Base-by-base conservation (phyloP, 1,284 basidiomycete species). In the Kwoniella shivajii region DNA sequence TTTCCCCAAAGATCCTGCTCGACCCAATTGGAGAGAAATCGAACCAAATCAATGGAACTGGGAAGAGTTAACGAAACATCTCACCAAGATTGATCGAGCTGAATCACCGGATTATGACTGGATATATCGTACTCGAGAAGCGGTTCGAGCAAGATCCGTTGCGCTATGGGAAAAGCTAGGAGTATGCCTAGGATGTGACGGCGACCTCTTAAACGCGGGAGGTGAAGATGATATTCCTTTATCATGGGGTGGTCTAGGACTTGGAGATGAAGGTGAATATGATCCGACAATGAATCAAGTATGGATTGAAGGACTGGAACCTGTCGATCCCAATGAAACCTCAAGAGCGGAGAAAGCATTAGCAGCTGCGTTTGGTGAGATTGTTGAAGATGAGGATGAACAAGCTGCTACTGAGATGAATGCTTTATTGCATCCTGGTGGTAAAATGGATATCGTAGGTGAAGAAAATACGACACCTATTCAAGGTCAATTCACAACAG, bases 91-190 rank as follows among this genome's bases (percentile, higher is more conserved):
- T 5, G 46, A 61, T 38, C 60, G 77, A 13, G 31, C 41, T 18
- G 71, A 74, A 45, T 69, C 68, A 47, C 66, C 71, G 2, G 77
- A 78, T 52, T 76, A 75, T 53, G 62, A 63, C 20, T 78, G 75
- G 75, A 66, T 76, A 10, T 65, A 66, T 46, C 61, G 63, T 7
- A 69, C 71, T 3, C 73, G 77, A 27, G 60, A 67, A 20, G 69
- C 74, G 1, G 70, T 76, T 9, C 64, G 75, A 29, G 50, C 61
- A 27, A 60, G 67, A 36, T 63, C 59, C 7, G 71, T 75, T 9
- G 67, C 75, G 4, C 53, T 76, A 13, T 78, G 77, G 77, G 75
- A 77, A 52, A 71, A 69, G 43, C 60, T 78, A 13, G 77, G 77
- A 22, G 50, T 65, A 13, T 76, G 74, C 52, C 68, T 78, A 13